phyloP scores from a whole-genome alignment of 192 early-diverging fungal genomes.

The Globomyces pollinis-pini region DNA sequence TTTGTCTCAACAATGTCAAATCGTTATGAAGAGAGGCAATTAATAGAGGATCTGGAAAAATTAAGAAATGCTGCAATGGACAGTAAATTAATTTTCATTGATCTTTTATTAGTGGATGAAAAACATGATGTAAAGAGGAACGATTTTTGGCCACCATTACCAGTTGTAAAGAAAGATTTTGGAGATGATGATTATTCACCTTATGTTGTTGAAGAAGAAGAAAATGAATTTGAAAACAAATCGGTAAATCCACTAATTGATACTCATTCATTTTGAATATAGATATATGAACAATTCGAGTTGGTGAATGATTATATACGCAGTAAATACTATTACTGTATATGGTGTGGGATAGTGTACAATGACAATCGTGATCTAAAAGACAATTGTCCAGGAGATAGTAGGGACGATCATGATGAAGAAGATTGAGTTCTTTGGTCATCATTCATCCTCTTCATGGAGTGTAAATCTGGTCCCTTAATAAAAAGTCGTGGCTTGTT shows the following conservation, averaged over 20 bases:
- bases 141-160: conserved; percentile 16
- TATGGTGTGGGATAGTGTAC: conserved; percentile 60
- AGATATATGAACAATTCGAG: conserved; percentile 33
- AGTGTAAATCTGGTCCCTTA: no score
- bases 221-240: conserved; percentile 10
- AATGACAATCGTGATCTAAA: conserved; percentile 41
- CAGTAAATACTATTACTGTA: conserved; percentile 48
- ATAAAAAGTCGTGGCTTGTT: no score
- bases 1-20: not conserved
- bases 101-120: conserved; percentile 10
- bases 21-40: not conserved
- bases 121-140: conserved; percentile 9
- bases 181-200: conserved; percentile 12
- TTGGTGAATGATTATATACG: conserved; percentile 46
- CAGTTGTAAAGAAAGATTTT: conserved; percentile 5
- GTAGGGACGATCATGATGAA: conserved; percentile 52
- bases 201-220: conserved; percentile 22
- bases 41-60: not conserved
- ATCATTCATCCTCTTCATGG: no score
- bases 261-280: not conserved
- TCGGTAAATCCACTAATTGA: conserved; percentile 13
- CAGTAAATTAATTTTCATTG: not conserved
- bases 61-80: not conserved
- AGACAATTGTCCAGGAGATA: conserved; percentile 51
- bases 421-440: not conserved